Conservation (phyloP, 2,329 filamentous ascomycete genomes). For the Ceratocystis eucalypticola region DNA sequence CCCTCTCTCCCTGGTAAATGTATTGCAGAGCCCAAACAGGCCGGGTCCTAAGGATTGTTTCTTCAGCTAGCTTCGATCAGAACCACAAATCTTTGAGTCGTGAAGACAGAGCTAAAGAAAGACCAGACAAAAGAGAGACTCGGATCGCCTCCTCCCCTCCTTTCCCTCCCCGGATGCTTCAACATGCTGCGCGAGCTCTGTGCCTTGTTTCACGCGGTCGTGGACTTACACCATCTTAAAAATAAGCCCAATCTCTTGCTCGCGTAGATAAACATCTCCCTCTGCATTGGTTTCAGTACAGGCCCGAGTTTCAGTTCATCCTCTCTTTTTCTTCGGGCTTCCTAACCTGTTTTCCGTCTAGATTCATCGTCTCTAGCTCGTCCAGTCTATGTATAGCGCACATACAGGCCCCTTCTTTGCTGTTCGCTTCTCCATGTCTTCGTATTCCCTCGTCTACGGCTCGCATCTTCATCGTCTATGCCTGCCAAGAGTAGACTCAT, state of each 20-base stretch:
- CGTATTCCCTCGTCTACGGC: neutral
- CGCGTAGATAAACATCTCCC: neutral
- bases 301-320: constrained; percentile 1
- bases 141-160: too few relatives aligned
- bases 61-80: too few relatives aligned
- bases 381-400: neutral
- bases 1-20: neutral
- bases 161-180: neutral
- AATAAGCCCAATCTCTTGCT: neutral
- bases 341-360: neutral
- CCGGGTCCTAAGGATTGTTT: neutral
- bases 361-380: neutral
- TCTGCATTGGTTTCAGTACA: neutral
- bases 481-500: neutral
- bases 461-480: neutral
- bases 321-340: neutral
- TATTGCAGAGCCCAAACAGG: neutral
- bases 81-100: too few relatives aligned
- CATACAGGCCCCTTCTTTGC: neutral
- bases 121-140: too few relatives aligned
- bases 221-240: neutral
- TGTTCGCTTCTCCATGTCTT: neutral
- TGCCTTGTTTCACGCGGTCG: neutral
- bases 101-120: too few relatives aligned
- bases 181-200: neutral